A percentile compares a stretch with the other conserved stretches of the same genome.
Conservation (phyloP, 1,284 basidiomycete genomes). For the Somion occarium region DNA sequence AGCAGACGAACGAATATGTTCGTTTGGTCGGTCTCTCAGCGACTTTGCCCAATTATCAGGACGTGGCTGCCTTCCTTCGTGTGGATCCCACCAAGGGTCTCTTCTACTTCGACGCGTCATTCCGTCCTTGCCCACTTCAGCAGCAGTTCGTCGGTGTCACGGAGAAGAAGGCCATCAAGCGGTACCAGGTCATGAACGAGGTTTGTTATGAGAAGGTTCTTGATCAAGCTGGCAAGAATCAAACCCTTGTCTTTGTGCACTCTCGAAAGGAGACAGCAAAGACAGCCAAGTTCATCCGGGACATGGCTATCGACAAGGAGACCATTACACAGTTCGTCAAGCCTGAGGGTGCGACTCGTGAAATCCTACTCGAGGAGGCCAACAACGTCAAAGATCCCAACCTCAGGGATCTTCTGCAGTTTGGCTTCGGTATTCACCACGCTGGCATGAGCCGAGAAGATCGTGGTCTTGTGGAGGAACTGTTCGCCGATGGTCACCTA, state of each 20-base stretch:
- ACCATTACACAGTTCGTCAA: slow-evolving; percentile 94
- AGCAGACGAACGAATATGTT: slow-evolving; percentile 90
- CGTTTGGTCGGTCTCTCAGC: slow-evolving; percentile 95
- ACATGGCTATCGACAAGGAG: slow-evolving; percentile 95
- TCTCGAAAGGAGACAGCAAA: slow-evolving; percentile 98
- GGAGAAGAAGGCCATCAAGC: slow-evolving; percentile 99
- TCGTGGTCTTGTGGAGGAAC: slow-evolving; percentile 88
- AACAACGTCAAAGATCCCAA: slow-evolving; percentile 83
- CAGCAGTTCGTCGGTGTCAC: slow-evolving; percentile 98
- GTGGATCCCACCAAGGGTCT: slow-evolving; percentile 91
- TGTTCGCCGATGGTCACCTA: slow-evolving; percentile 90
- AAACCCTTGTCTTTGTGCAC: slow-evolving; percentile 95
- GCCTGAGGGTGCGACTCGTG: slow-evolving; percentile 83
- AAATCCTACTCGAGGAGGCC: slow-evolving; percentile 84
- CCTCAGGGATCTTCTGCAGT: slow-evolving; percentile 88
- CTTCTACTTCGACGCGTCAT: slow-evolving; percentile 96
- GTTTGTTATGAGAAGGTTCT: slow-evolving; percentile 99
- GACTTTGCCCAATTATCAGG: slow-evolving; percentile 96
- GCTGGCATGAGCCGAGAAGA: slow-evolving; percentile 98
- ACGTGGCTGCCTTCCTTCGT: slow-evolving; percentile 97
- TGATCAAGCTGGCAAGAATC: slow-evolving; percentile 89
- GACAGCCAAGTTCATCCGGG: slow-evolving; percentile 92
- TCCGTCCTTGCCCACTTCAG: slow-evolving; percentile 91
- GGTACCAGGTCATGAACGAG: slow-evolving; percentile 97
- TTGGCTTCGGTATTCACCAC: slow-evolving; percentile 97